Conservation (phyloP, 106 monocot species). For the Allium fistulosum region DNA sequence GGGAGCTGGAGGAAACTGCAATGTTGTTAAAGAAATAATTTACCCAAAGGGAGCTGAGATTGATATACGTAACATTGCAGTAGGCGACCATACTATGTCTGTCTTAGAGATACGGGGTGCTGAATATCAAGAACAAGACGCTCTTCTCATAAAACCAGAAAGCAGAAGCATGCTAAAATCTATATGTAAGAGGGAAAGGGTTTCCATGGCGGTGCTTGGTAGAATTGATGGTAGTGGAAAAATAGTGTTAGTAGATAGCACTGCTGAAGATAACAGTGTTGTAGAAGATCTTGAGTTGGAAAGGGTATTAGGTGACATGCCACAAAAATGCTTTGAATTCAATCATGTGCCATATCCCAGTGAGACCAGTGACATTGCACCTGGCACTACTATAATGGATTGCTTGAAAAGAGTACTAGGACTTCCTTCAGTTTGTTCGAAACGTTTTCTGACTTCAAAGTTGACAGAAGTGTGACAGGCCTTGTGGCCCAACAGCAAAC, state of each 20-base stretch:
- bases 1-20: conserved; percentile 97
- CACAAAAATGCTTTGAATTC: conserved; percentile 76
- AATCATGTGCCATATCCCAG: conserved; percentile 20
- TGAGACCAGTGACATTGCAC: conserved; percentile 65
- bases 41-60: conserved; percentile 92
- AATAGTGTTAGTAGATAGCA: conserved; percentile 59
- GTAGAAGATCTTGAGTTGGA: conserved; percentile 91
- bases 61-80: conserved; percentile 67
- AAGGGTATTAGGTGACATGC: conserved; percentile 96
- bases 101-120: conserved; percentile 98
- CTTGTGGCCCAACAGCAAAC: conserved; percentile 96
- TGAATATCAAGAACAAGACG: conserved; percentile 98
- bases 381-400: conserved; percentile 55
- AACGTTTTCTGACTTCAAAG: conserved; percentile 90
- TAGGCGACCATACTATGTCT: conserved; percentile 95
- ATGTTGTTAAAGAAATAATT: conserved; percentile 98
- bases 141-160: conserved; percentile 71
- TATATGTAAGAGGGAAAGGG: conserved; percentile 81
- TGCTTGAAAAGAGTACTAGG: conserved; percentile 58
- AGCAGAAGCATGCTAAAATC: conserved; percentile 37
- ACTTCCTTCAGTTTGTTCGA: conserved; percentile 91
- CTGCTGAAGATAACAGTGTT: conserved; percentile 27
- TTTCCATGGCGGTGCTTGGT: conserved; percentile 93
- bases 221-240: conserved; percentile 61
- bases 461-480: conserved; percentile 92